A percentile compares a stretch with the other conserved stretches of the same genome.
phyloP scores from a whole-genome alignment of 1,139 yeast genomes.

The Pichia cactophila region DNA sequence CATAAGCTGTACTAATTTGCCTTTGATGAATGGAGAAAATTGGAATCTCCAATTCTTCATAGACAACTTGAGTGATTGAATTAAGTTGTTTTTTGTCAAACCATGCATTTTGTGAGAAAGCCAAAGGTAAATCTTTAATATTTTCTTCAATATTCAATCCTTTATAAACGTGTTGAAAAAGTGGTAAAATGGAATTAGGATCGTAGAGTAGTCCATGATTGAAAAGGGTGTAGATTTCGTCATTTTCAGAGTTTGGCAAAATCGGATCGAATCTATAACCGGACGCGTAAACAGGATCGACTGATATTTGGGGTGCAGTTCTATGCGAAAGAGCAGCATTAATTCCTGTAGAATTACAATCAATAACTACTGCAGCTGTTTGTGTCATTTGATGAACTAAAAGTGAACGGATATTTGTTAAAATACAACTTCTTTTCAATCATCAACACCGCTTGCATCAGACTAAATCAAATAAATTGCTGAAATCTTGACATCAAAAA shows the following conservation, averaged over 20 bases:
- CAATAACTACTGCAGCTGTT: conserved; percentile 52
- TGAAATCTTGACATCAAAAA: too few species aligned
- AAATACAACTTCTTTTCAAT: too few species aligned
- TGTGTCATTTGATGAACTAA: background rate
- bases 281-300: conserved; percentile 47
- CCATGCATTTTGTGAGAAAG: conserved; percentile 61
- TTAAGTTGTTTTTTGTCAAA: conserved; percentile 45
- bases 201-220: conserved; percentile 62
- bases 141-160: conserved; percentile 33
- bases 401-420: too few species aligned
- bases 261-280: conserved; percentile 15
- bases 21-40: conserved; percentile 60
- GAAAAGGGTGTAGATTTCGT: conserved; percentile 46
- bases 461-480: too few species aligned
- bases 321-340: conserved; percentile 66
- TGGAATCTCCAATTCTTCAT: conserved; percentile 59
- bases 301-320: conserved; percentile 53
- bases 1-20: conserved; percentile 63
- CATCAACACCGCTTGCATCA: too few species aligned
- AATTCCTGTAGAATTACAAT: conserved; percentile 57
- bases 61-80: conserved; percentile 52
- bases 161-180: conserved; percentile 53
- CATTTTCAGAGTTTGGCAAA: conserved; percentile 1
- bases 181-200: conserved; percentile 51
- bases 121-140: conserved; percentile 52